Evolutionary conservation across 129 eudicot species (phyloP).

Genomic region (Pseudognaphalium luteoalbum): DNA sequence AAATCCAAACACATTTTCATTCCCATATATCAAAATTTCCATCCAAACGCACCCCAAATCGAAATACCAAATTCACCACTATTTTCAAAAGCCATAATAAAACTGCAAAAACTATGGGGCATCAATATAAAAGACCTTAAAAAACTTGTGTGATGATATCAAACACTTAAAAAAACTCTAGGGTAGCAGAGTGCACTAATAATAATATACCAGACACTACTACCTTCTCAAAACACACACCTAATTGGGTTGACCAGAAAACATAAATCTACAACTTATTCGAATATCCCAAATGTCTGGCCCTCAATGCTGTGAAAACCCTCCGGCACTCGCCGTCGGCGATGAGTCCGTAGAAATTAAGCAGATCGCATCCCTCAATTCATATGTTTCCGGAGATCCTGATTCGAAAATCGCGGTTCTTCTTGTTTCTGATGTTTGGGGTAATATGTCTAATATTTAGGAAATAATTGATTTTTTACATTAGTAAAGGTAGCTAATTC

Average conservation of each 20-base stretch:
- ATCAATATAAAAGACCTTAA: slow-evolving; percentile 13
- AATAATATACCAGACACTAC: background rate
- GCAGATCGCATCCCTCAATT: slow-evolving; percentile 39
- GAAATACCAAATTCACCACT: background rate
- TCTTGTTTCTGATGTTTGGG: slow-evolving; percentile 41
- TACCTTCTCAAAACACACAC: background rate
- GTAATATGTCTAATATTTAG: background rate
- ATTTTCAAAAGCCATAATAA: background rate
- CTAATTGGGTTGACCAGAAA: slow-evolving; percentile 11
- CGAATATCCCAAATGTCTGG: slow-evolving; percentile 30
- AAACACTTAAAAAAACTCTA: background rate
- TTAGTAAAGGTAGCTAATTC: slow-evolving; percentile 11
- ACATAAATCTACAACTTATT: background rate
- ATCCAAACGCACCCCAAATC: background rate
- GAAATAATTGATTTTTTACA: background rate
- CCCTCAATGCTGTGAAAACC: slow-evolving; percentile 44
- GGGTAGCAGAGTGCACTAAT: slow-evolving; percentile 19
- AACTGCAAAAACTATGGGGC: background rate
- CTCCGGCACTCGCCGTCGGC: slow-evolving; percentile 28
- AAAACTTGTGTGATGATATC: slow-evolving; percentile 3
- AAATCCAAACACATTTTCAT: no score
- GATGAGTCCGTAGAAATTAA: slow-evolving; percentile 20
- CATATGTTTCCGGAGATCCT: slow-evolving; percentile 38
- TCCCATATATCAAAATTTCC: no score
- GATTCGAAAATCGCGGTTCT: slow-evolving; percentile 36